A percentile compares a stretch with the other conserved stretches of the same genome.
phyloP scores from a whole-genome alignment of 78 protist genomes.

The Mantamonas sphyraenae region DNA sequence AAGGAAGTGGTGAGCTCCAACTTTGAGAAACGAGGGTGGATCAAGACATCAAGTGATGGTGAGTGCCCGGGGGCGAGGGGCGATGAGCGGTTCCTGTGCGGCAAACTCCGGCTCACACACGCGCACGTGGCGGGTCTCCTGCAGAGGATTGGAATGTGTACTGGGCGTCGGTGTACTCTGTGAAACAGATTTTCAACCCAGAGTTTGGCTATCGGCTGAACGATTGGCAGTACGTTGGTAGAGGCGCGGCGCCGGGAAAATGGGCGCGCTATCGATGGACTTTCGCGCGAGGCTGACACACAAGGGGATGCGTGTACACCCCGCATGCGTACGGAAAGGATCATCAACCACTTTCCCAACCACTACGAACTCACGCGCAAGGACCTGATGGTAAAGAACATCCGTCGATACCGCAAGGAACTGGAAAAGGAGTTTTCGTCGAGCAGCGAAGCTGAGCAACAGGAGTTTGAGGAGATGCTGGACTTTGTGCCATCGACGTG shows the following conservation, averaged over 20 bases:
- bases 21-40: not conserved
- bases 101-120: not conserved
- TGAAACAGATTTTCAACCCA: not conserved
- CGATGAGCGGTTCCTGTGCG: not conserved
- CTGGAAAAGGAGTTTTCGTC: not conserved
- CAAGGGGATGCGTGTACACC: no score
- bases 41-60: not conserved
- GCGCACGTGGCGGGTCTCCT: not conserved
- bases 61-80: not conserved
- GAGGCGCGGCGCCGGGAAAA: no score
- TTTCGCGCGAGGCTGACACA: no score
- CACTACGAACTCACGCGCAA: slow-evolving; percentile 63
- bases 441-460: not conserved
- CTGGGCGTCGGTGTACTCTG: not conserved
- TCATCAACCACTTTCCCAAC: slow-evolving; percentile 59
- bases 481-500: slow-evolving; percentile 48
- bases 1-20: not conserved
- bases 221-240: not conserved
- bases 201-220: not conserved
- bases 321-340: no score
- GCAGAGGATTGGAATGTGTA: not conserved
- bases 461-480: no score
- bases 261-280: no score
- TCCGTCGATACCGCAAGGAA: slow-evolving; percentile 32
- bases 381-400: slow-evolving; percentile 54